These are phyloP conservation scores for Phytophthora syringae DNA, from an alignment of 352 stramenopile genomes.

Conservation along the genomic window DNA sequence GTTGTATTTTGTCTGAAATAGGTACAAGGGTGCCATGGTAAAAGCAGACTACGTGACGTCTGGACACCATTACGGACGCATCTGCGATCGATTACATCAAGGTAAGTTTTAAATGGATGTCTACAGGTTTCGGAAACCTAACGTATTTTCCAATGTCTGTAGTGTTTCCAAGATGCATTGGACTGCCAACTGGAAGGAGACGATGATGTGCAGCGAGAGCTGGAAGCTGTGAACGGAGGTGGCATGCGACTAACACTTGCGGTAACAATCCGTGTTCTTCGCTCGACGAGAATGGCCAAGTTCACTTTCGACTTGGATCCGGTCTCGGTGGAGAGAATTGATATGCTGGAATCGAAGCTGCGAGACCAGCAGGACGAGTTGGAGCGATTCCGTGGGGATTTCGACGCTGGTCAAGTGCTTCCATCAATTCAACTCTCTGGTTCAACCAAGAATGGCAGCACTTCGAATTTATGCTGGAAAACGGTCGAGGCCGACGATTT, in stretches of 20 bases:
- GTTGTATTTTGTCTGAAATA: no score
- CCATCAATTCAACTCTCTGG: neutral
- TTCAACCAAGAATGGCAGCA: neutral
- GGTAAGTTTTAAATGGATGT: neutral
- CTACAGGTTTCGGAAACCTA: neutral
- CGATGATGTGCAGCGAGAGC: neutral
- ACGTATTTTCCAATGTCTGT: neutral
- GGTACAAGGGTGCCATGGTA: neutral
- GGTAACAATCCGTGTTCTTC: neutral
- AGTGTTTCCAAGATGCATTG: slow-evolving; percentile 4
- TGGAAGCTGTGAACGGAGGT: neutral
- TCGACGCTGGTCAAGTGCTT: neutral
- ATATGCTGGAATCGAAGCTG: slow-evolving; percentile 12
- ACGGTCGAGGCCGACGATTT: neutral
- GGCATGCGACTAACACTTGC: neutral
- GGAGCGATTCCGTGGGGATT: neutral
- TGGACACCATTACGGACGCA: neutral
- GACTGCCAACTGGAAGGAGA: neutral
- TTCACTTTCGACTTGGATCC: slow-evolving; percentile 9
- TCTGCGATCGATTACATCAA: neutral
- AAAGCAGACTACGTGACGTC: slow-evolving; percentile 1
- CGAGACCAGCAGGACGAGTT: slow-evolving; percentile 12
- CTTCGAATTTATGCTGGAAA: neutral
- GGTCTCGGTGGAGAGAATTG: slow-evolving; percentile 7
- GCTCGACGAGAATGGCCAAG: neutral